A percentile compares a stretch with the other conserved stretches of the same genome.
These are phyloP conservation scores for Pyrenochaeta sp. DNA, from an alignment of 2,329 filamentous ascomycete species.

Conservation along the genomic window DNA sequence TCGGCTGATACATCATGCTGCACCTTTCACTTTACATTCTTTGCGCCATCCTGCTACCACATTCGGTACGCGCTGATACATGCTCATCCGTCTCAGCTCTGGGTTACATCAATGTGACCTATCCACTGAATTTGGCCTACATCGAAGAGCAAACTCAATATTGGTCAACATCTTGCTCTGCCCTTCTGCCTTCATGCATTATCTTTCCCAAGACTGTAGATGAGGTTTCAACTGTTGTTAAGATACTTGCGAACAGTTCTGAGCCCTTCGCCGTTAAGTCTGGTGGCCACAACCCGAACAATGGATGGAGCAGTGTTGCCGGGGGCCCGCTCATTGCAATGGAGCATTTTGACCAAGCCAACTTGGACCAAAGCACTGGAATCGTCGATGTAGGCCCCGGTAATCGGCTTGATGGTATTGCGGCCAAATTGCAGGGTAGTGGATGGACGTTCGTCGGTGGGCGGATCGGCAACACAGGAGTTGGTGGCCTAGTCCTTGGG, in stretches of 20 bases:
- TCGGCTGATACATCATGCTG: slow-evolving; percentile 3
- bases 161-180: slow-evolving; percentile 42
- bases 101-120: slow-evolving; percentile 32
- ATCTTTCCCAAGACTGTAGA: slow-evolving; percentile 51
- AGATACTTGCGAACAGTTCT: slow-evolving; percentile 52
- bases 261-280: slow-evolving; percentile 64
- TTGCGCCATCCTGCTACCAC: slow-evolving; percentile 6
- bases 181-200: slow-evolving; percentile 42
- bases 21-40: neutral
- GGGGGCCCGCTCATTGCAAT: slow-evolving; percentile 57
- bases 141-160: slow-evolving; percentile 41
- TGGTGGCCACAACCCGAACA: slow-evolving; percentile 59
- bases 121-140: slow-evolving; percentile 27
- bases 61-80: slow-evolving; percentile 19
- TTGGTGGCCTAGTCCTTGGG: slow-evolving; percentile 58
- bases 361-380: slow-evolving; percentile 30
- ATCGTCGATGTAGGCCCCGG: slow-evolving; percentile 43
- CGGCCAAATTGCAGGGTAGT: slow-evolving; percentile 49
- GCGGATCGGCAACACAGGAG: slow-evolving; percentile 57
- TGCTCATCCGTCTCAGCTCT: slow-evolving; percentile 31
- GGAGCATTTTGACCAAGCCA: slow-evolving; percentile 47
- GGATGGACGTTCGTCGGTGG: slow-evolving; percentile 56
- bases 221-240: slow-evolving; percentile 64
- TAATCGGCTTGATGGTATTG: slow-evolving; percentile 45
- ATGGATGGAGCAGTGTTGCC: slow-evolving; percentile 57